Evolutionary conservation across 2,329 filamentous ascomycete species (phyloP).

Genomic region (Geoglossum cookeanum): DNA sequence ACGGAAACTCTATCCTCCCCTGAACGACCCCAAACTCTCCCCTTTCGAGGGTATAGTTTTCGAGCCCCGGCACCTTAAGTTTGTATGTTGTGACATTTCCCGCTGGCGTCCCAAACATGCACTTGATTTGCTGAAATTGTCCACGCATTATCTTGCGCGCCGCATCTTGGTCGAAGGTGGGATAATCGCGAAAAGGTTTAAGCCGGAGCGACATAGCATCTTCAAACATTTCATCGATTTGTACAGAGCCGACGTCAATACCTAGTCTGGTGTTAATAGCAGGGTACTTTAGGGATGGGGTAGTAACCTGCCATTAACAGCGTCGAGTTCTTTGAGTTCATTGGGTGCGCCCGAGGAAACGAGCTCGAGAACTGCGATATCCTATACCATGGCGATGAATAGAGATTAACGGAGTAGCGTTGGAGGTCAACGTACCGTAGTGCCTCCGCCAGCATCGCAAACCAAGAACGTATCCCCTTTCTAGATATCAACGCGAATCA

Average conservation of each 20-base stretch:
- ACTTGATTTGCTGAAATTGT: constrained; percentile 7
- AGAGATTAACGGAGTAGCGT: not conserved
- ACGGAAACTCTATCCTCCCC: not conserved
- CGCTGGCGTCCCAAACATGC: not conserved
- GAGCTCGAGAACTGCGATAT: constrained; percentile 22
- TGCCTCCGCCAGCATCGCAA: constrained; percentile 28
- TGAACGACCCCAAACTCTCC: not conserved
- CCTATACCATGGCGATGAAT: constrained; percentile 12
- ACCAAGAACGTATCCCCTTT: constrained; percentile 24
- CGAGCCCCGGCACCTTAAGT: constrained; percentile 17
- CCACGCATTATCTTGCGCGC: constrained; percentile 6
- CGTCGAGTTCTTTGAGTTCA: not conserved
- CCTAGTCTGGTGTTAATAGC: not conserved
- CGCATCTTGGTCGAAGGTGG: constrained; percentile 4
- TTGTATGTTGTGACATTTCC: constrained; percentile 22
- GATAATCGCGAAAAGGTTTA: not conserved
- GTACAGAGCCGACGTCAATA: not conserved
- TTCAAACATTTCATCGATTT: not conserved
- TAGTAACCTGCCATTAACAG: not conserved
- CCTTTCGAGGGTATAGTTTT: too few species aligned
- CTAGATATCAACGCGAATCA: not conserved
- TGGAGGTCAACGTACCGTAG: constrained; percentile 20
- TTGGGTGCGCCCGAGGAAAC: not conserved
- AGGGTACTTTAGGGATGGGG: not conserved
- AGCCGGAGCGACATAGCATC: not conserved